phyloP scores from a whole-genome alignment of 768 basidiomycete genomes.

The Pluteus cervinus region DNA sequence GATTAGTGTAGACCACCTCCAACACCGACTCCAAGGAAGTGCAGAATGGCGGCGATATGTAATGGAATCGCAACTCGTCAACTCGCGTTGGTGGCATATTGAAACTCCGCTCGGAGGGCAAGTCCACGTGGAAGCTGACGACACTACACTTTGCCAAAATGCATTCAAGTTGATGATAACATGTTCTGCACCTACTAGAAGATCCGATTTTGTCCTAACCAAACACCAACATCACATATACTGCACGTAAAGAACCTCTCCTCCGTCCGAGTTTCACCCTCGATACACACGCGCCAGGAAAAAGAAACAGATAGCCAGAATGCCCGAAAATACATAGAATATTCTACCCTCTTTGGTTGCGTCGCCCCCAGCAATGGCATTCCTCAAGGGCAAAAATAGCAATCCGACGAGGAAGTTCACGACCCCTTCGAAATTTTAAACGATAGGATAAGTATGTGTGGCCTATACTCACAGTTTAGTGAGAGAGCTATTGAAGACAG shows the following conservation, averaged over 20 bases:
- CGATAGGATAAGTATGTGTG: conserved; percentile 4
- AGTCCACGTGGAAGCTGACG: conserved; percentile 16
- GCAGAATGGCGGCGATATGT: conserved; percentile 36
- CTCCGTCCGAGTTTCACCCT: conserved; percentile 14
- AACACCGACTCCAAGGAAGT: conserved; percentile 36
- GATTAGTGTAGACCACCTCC: conserved; percentile 33
- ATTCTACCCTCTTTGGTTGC: conserved; percentile 73
- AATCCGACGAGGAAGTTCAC: conserved; percentile 83
- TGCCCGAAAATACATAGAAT: conserved; percentile 75
- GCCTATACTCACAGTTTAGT: conserved; percentile 44
- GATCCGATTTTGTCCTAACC: too few relatives aligned
- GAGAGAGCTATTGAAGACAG: conserved; percentile 72
- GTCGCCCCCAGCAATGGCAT: conserved; percentile 59
- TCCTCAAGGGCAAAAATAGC: conserved; percentile 78
- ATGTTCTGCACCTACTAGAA: too few relatives aligned
- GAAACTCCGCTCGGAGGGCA: conserved; percentile 25
- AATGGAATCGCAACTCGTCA: conserved; percentile 18
- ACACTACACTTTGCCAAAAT: too few relatives aligned
- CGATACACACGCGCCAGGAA: conserved; percentile 33
- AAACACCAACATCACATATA: not conserved
- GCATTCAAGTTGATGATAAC: too few relatives aligned
- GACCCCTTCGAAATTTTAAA: conserved; percentile 48
- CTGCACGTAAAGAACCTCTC: conserved; percentile 1
- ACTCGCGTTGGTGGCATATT: conserved; percentile 16
- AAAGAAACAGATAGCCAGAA: conserved; percentile 39